Evolutionary conservation across 1,284 basidiomycete species (phyloP).

Genomic region (Heliocybe sulcata): DNA sequence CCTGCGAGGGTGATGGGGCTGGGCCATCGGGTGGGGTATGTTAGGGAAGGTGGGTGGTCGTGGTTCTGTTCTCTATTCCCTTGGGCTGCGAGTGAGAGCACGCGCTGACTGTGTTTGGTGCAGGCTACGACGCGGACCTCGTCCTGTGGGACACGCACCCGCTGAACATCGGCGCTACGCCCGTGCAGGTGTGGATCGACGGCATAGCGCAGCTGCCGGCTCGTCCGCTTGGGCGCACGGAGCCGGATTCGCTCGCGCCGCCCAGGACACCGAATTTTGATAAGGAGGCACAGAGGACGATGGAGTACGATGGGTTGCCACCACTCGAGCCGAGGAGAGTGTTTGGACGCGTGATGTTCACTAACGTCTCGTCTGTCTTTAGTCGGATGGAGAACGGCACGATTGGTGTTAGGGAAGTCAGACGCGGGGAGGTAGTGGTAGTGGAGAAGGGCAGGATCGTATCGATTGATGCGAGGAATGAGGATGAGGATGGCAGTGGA

Average conservation of each 20-base stretch:
- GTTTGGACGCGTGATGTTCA: constrained; percentile 42
- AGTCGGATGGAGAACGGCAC: constrained; percentile 7
- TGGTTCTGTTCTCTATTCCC: too few species aligned
- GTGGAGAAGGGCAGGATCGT: constrained; percentile 56
- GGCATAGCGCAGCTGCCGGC: constrained; percentile 52
- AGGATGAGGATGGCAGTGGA: neutral
- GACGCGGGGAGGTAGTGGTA: constrained; percentile 26
- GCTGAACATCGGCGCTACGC: constrained; percentile 62
- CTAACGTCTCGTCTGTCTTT: constrained; percentile 45
- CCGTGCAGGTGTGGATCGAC: constrained; percentile 68
- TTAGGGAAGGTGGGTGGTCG: constrained; percentile 51
- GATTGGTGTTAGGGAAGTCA: constrained; percentile 20
- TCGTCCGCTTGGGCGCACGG: neutral
- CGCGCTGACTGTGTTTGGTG: neutral
- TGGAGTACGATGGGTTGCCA: constrained; percentile 63
- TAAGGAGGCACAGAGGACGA: constrained; percentile 40
- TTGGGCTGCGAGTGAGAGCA: neutral
- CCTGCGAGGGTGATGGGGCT: constrained; percentile 43
- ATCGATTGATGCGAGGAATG: constrained; percentile 13
- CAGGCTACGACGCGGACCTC: constrained; percentile 47
- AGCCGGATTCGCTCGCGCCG: constrained; percentile 9
- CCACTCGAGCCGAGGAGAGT: constrained; percentile 38
- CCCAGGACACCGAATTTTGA: constrained; percentile 57
- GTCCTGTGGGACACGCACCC: constrained; percentile 77
- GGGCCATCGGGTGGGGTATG: constrained; percentile 69